These are phyloP conservation scores for Cladophialophora bantiana DNA, from an alignment of 2,329 filamentous ascomycete species.

Conservation along the genomic window DNA sequence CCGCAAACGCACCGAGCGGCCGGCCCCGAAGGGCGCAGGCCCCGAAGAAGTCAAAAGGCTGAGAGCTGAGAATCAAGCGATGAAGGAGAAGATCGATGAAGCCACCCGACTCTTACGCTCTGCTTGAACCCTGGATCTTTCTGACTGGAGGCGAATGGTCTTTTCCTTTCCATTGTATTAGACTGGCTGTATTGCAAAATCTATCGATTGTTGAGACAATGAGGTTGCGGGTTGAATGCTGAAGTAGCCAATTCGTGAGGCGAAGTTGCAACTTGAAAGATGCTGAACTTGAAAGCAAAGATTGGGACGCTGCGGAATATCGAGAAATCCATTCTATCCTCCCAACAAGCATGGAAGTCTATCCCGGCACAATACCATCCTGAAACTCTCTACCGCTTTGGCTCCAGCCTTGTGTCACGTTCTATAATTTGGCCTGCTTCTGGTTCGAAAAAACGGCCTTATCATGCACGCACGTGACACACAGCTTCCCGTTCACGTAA, in stretches of 20 bases:
- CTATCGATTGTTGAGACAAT: neutral
- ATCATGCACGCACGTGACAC: conserved; percentile 46
- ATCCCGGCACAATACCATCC: neutral
- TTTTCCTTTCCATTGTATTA: neutral
- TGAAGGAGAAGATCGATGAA: neutral
- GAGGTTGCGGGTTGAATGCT: neutral
- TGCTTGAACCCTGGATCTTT: neutral
- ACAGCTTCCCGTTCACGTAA: conserved; percentile 36
- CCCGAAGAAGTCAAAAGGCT: neutral
- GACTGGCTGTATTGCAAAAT: neutral
- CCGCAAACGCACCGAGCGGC: neutral
- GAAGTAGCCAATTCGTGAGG: neutral
- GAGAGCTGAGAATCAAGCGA: conserved; percentile 3
- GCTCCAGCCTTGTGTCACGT: neutral
- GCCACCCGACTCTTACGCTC: neutral
- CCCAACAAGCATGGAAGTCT: neutral
- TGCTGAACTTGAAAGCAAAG: neutral
- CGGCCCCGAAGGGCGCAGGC: neutral
- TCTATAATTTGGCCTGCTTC: conserved; percentile 23
- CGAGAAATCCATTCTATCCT: conserved; percentile 8
- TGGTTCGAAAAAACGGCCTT: conserved; percentile 43
- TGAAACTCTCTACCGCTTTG: neutral
- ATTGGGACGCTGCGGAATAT: neutral
- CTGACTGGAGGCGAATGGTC: neutral
- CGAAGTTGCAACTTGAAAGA: neutral